These are phyloP conservation scores for Phytophthora tentaculata DNA, from an alignment of 352 stramenopile species.

Conservation along the genomic window DNA sequence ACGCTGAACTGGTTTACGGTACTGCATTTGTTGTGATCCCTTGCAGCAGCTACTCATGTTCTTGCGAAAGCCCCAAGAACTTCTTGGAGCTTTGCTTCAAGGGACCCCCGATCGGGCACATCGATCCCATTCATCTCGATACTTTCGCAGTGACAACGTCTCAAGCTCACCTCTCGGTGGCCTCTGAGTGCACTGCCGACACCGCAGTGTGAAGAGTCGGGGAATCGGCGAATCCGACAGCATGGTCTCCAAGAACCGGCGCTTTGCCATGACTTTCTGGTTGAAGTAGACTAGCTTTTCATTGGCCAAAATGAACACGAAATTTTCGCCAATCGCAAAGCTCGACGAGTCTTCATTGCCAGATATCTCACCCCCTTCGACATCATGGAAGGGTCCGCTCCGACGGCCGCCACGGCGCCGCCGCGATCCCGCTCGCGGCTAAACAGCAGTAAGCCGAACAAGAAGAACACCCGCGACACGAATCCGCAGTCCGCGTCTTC, in stretches of 20 bases:
- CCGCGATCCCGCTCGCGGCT: neutral
- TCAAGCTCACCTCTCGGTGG: too few species aligned
- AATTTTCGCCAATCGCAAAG: conserved; percentile 25
- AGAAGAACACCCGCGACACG: conserved; percentile 1
- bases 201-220: too few species aligned
- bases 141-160: neutral
- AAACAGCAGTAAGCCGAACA: neutral
- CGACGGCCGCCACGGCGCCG: conserved; percentile 7
- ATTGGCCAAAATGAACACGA: conserved; percentile 12
- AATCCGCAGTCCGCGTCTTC: conserved; percentile 8
- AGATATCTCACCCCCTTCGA: conserved; percentile 17
- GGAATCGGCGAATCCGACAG: conserved; percentile 1
- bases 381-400: conserved; percentile 30
- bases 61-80: too few species aligned
- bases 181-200: too few species aligned
- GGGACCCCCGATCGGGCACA: conserved; percentile 1
- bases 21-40: neutral
- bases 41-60: neutral
- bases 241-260: conserved; percentile 1
- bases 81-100: neutral
- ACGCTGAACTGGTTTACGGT: neutral
- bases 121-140: conserved; percentile 3
- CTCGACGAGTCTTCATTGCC: neutral
- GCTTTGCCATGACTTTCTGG: neutral
- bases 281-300: conserved; percentile 10